phyloP scores from a whole-genome alignment of 768 basidiomycete species.

The Agrocybe pediades region DNA sequence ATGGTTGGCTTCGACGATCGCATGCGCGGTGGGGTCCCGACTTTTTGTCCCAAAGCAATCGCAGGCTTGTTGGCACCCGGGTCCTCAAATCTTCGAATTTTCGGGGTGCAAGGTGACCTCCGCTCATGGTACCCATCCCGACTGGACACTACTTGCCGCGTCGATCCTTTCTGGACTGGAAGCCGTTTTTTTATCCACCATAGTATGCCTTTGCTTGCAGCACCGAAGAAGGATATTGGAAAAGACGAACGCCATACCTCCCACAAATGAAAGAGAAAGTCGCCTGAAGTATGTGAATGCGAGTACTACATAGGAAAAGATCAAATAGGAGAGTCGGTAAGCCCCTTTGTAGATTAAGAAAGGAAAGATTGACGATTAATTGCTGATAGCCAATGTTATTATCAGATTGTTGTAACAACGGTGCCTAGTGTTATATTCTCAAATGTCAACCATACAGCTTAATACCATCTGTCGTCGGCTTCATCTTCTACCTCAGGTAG shows the following conservation, averaged over 20 bases:
- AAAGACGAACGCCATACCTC: not conserved
- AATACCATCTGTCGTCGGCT: no score
- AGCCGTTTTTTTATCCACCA: not conserved
- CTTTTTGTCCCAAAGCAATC: not conserved
- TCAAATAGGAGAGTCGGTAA: no score
- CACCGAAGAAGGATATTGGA: not conserved
- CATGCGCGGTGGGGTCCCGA: slow-evolving; percentile 4
- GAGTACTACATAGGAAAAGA: no score
- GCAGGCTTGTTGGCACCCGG: not conserved
- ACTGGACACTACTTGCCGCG: not conserved
- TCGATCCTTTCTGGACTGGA: not conserved
- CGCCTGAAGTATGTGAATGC: no score
- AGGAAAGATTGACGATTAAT: no score
- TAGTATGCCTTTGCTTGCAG: not conserved
- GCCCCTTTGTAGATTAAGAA: no score
- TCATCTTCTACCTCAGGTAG: no score
- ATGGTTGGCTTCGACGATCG: slow-evolving; percentile 9
- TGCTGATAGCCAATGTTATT: no score
- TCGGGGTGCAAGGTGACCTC: not conserved
- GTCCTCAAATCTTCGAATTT: not conserved
- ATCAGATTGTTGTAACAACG: no score
- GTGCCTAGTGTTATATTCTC: no score
- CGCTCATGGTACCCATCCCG: not conserved
- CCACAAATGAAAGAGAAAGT: not conserved
- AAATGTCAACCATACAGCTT: no score